Evolutionary conservation across 257 asterid species (phyloP), one percentile per base, ranked within the genome.

Genomic region (Solanum ossicruentum): DNA sequence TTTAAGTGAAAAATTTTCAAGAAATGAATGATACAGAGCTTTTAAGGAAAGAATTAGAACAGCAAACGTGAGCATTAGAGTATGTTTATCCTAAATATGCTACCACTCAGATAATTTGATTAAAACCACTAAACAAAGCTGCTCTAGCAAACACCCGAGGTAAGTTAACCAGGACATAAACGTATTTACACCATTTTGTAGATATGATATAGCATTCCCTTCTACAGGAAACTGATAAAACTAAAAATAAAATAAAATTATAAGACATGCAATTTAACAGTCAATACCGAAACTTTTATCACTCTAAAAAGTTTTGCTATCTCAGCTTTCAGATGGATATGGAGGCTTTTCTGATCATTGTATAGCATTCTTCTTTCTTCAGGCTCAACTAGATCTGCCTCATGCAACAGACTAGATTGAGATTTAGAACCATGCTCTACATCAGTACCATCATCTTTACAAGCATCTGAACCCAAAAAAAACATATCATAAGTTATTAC

Each of bases 201-300:
- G 72, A 21, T 13, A 66, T n/a, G 61, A 61, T 43, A 67, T 16
- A 15, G 63, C 82, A 51, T 77, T 26, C 41, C 82, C 82, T 77
- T 77, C 17, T 9, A 69, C 4, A 4, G 45, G 66, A 12, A 41
- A 43, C 18, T 26, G 21, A 77, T 26, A 63, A 63, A 17, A 41
- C 2, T 84, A 28, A 73, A 70, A 81, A 84, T 51, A 12, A 32
- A 7, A 43, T 52, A 45, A 54, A 72, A 26, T 45, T 55, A 80
- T 43, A 73, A 79, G 86, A 91, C 85, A 49, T 83, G 80, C 36
- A 83, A 92, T 94, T 94, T 92, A 94, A 63, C 84, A 93, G 89
- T 83, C 90, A 77, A 77, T 87, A 87, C 89, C 87, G 89, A 83
- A 70, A 87, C 80, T 72, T 87, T 81, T 73, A 91, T 87, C 80